These are phyloP conservation scores for Mortierella alpina DNA, from an alignment of 192 early-diverging fungal species.

Conservation along the genomic window DNA sequence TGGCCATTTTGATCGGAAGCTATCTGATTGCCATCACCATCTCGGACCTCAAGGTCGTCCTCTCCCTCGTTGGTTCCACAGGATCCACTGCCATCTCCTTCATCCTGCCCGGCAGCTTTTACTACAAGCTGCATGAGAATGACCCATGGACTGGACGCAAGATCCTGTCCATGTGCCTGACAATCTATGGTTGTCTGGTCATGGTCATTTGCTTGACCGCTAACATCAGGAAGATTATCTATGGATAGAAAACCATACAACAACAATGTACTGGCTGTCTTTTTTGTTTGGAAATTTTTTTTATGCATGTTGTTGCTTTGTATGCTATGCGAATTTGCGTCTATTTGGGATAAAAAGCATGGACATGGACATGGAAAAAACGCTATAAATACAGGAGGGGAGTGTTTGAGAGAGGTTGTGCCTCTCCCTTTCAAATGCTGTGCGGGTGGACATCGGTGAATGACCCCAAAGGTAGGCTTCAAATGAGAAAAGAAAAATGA, in stretches of 20 bases:
- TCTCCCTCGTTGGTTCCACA: slow-evolving; percentile 95
- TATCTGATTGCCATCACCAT: slow-evolving; percentile 82
- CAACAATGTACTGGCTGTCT: too few relatives aligned
- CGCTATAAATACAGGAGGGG: slow-evolving; percentile 39
- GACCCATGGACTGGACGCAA: slow-evolving; percentile 74
- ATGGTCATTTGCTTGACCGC: slow-evolving; percentile 84
- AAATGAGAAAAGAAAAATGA: slow-evolving; percentile 31
- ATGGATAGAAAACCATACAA: slow-evolving; percentile 5
- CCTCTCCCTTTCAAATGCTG: slow-evolving; percentile 36
- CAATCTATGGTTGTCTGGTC: slow-evolving; percentile 77
- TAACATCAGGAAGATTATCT: slow-evolving; percentile 63
- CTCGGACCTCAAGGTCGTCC: slow-evolving; percentile 81
- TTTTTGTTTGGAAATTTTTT: too few relatives aligned
- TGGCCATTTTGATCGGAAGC: slow-evolving; percentile 72
- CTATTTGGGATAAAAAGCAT: background rate
- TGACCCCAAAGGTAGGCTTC: slow-evolving; percentile 37
- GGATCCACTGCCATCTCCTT: slow-evolving; percentile 97
- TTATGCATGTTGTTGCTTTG: too few relatives aligned
- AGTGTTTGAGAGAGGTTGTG: background rate
- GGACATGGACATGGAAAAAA: slow-evolving; percentile 14
- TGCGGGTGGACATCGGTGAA: slow-evolving; percentile 32
- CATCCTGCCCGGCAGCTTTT: slow-evolving; percentile 94
- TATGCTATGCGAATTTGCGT: too few relatives aligned
- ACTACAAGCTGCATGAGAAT: slow-evolving; percentile 83
- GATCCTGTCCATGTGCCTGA: slow-evolving; percentile 69